Base-by-base conservation (phyloP, 345 rosid genomes). In the Syzygium aromaticum region DNA sequence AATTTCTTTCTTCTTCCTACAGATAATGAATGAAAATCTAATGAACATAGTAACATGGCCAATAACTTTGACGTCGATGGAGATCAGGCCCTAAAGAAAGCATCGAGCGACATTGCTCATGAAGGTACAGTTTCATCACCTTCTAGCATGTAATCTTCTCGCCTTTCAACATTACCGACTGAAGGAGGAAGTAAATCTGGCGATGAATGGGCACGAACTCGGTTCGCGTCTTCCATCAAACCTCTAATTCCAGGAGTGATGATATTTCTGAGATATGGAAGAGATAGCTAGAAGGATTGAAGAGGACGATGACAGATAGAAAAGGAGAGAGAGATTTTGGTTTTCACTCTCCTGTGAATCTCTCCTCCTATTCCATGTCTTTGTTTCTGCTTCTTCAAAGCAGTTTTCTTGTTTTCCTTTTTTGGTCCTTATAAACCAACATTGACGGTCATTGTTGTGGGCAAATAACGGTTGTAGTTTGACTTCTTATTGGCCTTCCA, bases 121-220 rank as follows among this genome's bases (percentile, higher is more conserved):
- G 80, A 56, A 21, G 86, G 52, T 33, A 33, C 10, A 27, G 13
- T 49, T 40, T 43, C 78, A 38, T 51, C 88, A 94, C 95, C 96
- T 91, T 93, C 94, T 83, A 94, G 89, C 86, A 88, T 89, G 64
- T 85, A 78, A 86, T 94, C 93, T 49, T 89, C 94, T 22, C 90
- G 86, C 52, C 84, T 73, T 54, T 88, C 61, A 6, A 52, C 87
- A 54, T 89, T 46, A 40, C 89, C 86, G 52, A 86, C 46, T 3
- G 67, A 86, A 59, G 88, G 57, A 46, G 88, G 91, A 25, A 83
- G 84, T 87, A 93, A 86, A 8, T 93, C 94, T 16, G 97, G 96
- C 83, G 94, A 91, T 12, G 95, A 94, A 90, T 89, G 88, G 23
- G 92, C 91, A 57, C 91, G 89, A 86, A 53, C n/a, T 22, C 89